These are phyloP conservation scores for Tuber indicum DNA, from an alignment of 495 filamentous ascomycete genomes.

Conservation along the genomic window DNA sequence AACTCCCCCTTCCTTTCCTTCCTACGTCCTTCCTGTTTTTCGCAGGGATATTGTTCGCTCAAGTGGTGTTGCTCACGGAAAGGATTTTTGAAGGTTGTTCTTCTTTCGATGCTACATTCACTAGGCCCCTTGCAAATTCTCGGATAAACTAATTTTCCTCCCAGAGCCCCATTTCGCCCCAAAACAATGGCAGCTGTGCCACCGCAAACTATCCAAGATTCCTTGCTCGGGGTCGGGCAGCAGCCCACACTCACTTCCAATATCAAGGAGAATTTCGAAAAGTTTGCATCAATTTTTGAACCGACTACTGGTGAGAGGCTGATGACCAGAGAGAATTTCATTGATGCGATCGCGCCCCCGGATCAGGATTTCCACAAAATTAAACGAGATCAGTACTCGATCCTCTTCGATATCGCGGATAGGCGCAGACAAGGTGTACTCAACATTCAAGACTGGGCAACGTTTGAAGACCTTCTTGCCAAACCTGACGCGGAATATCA, in stretches of 20 bases:
- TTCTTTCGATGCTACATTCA: slow-evolving; percentile 5
- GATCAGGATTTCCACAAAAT: slow-evolving; percentile 97
- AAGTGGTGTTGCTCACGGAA: slow-evolving; percentile 18
- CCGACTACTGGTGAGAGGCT: slow-evolving; percentile 65
- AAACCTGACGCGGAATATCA: slow-evolving; percentile 98
- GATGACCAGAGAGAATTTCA: slow-evolving; percentile 77
- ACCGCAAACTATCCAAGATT: slow-evolving; percentile 70
- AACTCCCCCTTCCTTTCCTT: neutral
- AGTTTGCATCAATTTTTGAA: slow-evolving; percentile 64
- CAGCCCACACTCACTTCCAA: slow-evolving; percentile 33
- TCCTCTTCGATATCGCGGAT: slow-evolving; percentile 88
- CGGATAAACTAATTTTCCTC: slow-evolving; percentile 18
- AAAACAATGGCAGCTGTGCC: slow-evolving; percentile 44
- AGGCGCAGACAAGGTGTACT: slow-evolving; percentile 63
- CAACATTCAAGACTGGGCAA: slow-evolving; percentile 75
- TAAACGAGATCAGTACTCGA: slow-evolving; percentile 83
- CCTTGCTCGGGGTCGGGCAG: slow-evolving; percentile 57
- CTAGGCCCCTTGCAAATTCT: slow-evolving; percentile 28
- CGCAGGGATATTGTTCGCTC: neutral
- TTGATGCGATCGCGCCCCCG: slow-evolving; percentile 80
- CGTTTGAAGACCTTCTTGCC: slow-evolving; percentile 83
- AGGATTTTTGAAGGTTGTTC: slow-evolving; percentile 5
- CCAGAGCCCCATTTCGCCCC: slow-evolving; percentile 25
- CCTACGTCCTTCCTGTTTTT: slow-evolving; percentile 1
- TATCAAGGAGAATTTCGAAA: slow-evolving; percentile 57